Percentiles rank a stretch among this genome's conserved stretches.
Evolutionary conservation across 2,329 filamentous ascomycete species (phyloP).

Genomic region (Zalaria obscura): DNA sequence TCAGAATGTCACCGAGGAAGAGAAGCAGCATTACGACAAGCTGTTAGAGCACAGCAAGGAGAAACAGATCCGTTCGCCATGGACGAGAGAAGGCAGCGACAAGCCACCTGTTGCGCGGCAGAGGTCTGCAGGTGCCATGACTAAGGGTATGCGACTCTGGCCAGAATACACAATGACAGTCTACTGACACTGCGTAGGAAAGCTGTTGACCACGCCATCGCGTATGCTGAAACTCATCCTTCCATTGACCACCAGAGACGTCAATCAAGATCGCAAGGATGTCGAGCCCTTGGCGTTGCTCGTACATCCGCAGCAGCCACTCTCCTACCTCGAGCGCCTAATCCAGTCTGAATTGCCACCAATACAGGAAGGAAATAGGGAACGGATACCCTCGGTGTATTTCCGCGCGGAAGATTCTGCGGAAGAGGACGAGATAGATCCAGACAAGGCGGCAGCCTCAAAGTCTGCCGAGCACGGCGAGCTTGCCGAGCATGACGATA

Average conservation of each 20-base stretch:
- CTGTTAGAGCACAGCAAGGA: conserved; percentile 34
- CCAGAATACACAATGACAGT: not conserved
- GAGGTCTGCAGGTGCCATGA: conserved; percentile 44
- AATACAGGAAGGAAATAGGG: conserved; percentile 44
- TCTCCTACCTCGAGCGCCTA: conserved; percentile 78
- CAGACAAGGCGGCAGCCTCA: conserved; percentile 8
- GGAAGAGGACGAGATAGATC: conserved; percentile 30
- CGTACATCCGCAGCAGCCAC: conserved; percentile 76
- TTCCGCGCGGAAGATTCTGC: conserved; percentile 70
- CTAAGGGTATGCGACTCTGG: conserved; percentile 36
- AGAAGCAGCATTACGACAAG: conserved; percentile 29
- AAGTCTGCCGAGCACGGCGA: conserved; percentile 21
- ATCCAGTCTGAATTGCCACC: conserved; percentile 77
- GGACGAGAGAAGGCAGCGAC: conserved; percentile 50
- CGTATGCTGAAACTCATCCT: conserved; percentile 69
- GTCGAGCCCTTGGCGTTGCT: conserved; percentile 78
- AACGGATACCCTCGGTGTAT: conserved; percentile 58
- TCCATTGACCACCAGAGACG: conserved; percentile 51
- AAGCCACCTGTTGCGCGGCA: conserved; percentile 39
- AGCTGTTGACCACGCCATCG: conserved; percentile 67
- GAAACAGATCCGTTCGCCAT: conserved; percentile 47
- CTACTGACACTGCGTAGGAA: conserved; percentile 36
- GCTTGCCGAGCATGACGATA: conserved; percentile 13
- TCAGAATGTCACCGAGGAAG: conserved; percentile 29
- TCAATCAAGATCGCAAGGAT: conserved; percentile 46